Evolutionary conservation across 1,284 basidiomycete genomes (phyloP), one percentile per base, ranked within the genome.

Genomic region (Malassezia globosa): DNA sequence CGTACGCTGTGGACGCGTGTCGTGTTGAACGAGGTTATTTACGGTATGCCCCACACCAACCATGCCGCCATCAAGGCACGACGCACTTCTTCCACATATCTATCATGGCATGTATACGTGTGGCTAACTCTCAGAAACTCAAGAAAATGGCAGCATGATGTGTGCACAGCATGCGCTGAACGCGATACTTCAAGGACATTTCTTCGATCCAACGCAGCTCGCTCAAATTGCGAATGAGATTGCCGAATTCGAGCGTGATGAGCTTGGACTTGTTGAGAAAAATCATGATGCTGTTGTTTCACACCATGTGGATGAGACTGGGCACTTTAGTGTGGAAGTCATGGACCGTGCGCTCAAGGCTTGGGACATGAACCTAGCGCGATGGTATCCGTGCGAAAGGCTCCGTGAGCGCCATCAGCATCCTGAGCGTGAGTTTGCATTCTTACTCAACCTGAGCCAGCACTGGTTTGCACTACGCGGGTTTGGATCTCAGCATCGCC

Each of bases 81-180:
- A 37, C n/a, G 35, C 10, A 19, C 5, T 37, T 14, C 10, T 37
- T 10, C n/a, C n/a, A 37, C 31, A 47, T 38, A 23, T 52, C 7
- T 52, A 52, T 23, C 45, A 47, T 33, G 50, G 49, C 44, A 34
- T 1, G 49, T 46, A 38, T 23, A 29, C 18, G 23, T n/a, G 14
- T 14, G 4, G 34, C 14, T 29, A 11, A 25, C 14, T 21, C 27
- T 26, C 42, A 56, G 60, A 69, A 46, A 48, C 52, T 1, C 67
- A 70, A 39, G 66, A 70, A 19, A 40, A 37, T 3, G 67, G 67
- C 0, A 65, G 61, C 22, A 70, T 70, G 67, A 60, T 70, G 18
- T 70, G 67, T 44, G 67, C 67, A 0, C 67, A 70, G 53, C 67
- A 70, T 41, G 62, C 63, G 0, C 56, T 70, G 48, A 70, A 70